These are phyloP conservation scores for Rosa multiflora DNA, from an alignment of 306 rosid species.

Conservation along the genomic window DNA sequence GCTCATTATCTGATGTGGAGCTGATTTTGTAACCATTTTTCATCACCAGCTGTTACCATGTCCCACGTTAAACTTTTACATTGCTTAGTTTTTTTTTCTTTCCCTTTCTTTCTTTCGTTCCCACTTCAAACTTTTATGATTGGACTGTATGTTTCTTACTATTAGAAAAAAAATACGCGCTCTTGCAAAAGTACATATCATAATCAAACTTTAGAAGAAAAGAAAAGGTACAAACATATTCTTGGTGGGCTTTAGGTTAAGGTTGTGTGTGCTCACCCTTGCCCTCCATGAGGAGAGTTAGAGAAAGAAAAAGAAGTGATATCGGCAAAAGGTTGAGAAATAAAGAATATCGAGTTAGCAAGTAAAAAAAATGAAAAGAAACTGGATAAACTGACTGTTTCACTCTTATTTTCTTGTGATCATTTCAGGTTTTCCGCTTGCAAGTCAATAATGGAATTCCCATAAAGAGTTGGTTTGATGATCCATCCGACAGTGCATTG, in stretches of 20 bases:
- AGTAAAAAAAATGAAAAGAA: neutral
- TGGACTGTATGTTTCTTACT: neutral
- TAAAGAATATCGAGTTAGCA: neutral
- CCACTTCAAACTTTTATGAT: neutral
- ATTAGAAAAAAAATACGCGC: neutral
- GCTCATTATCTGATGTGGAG: neutral
- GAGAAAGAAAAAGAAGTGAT: neutral
- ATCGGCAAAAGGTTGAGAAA: neutral
- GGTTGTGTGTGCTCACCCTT: neutral
- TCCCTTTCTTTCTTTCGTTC: neutral
- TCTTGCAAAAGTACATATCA: neutral
- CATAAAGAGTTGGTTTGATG: conserved; percentile 99
- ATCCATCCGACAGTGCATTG: conserved; percentile 75
- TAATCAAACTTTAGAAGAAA: neutral
- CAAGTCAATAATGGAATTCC: conserved; percentile 99
- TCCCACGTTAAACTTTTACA: neutral
- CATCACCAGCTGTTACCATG: neutral
- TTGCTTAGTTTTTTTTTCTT: neutral
- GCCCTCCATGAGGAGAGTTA: neutral
- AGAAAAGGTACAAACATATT: neutral
- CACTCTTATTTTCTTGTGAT: conserved; percentile 34
- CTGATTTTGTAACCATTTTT: neutral
- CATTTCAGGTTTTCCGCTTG: conserved; percentile 91
- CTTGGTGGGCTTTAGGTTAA: neutral
- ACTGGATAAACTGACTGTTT: conserved; percentile 23